Conservation (phyloP, 2,329 filamentous ascomycete genomes). For the Phaeoacremonium minimum region DNA sequence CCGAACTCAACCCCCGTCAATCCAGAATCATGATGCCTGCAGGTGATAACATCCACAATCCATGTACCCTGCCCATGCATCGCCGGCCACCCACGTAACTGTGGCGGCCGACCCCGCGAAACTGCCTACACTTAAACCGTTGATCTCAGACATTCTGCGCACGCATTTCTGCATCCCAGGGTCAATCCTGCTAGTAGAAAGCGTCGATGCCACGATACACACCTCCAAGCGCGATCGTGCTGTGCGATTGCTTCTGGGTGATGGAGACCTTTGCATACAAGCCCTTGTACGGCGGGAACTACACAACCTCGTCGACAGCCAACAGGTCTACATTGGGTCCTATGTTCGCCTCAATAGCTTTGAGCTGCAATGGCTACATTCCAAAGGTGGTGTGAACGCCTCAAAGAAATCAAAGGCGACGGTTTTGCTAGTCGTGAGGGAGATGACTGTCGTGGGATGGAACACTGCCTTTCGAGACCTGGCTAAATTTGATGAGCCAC, state of each 20-base stretch:
- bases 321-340: slow-evolving; percentile 39
- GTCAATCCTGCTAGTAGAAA: slow-evolving; percentile 43
- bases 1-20: too few species aligned
- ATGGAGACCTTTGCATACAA: slow-evolving; percentile 51
- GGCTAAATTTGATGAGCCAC: slow-evolving; percentile 3
- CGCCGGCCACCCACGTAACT: too few species aligned
- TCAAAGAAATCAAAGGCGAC: slow-evolving; percentile 17
- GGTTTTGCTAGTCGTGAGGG: slow-evolving; percentile 40
- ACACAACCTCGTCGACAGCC: slow-evolving; percentile 42
- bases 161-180: slow-evolving; percentile 41
- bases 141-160: slow-evolving; percentile 43
- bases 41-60: too few species aligned
- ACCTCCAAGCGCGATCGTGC: slow-evolving; percentile 30
- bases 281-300: slow-evolving; percentile 39
- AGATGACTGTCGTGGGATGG: slow-evolving; percentile 43
- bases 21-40: too few species aligned
- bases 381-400: slow-evolving; percentile 2
- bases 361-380: slow-evolving; percentile 22
- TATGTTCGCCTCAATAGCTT: slow-evolving; percentile 43
- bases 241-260: slow-evolving; percentile 44
- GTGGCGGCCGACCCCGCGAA: slow-evolving; percentile 15
- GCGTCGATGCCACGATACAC: slow-evolving; percentile 10
- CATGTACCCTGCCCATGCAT: too few species aligned
- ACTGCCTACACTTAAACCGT: slow-evolving; percentile 26
- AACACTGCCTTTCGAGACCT: slow-evolving; percentile 32